Percentiles rank a stretch among this genome's conserved stretches.
These are phyloP conservation scores for Lichtheimia ramosa DNA, from an alignment of 371 early-diverging fungal genomes.

Conservation along the genomic window DNA sequence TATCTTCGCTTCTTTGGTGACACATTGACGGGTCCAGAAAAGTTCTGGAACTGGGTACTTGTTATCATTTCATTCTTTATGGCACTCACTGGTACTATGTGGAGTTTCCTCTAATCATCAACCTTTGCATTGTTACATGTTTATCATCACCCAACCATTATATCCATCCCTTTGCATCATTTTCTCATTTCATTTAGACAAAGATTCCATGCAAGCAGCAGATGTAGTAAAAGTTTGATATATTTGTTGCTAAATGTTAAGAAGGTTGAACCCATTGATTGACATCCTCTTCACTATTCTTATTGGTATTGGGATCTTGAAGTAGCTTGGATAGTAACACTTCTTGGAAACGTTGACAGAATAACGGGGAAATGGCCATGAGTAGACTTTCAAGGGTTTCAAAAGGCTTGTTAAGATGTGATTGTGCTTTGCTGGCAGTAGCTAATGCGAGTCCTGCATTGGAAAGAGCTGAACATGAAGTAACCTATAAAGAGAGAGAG, in stretches of 20 bases:
- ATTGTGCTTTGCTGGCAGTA: conserved; percentile 24
- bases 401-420: conserved; percentile 26
- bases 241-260: too few relatives aligned
- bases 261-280: conserved; percentile 24
- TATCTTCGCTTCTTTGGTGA: conserved; percentile 45
- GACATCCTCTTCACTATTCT: conserved; percentile 15
- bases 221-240: too few relatives aligned
- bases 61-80: conserved; percentile 22
- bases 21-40: conserved; percentile 17
- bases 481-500: conserved; percentile 13
- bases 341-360: conserved; percentile 36
- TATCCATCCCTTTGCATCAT: background rate
- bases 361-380: conserved; percentile 41
- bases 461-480: conserved; percentile 32
- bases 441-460: conserved; percentile 16
- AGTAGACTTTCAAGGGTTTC: conserved; percentile 43
- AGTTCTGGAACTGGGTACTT: conserved; percentile 18
- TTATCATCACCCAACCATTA: too few relatives aligned
- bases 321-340: conserved; percentile 27
- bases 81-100: conserved; percentile 33
- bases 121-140: too few relatives aligned
- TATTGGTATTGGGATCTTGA: background rate
- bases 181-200: too few relatives aligned
- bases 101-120: conserved; percentile 30
- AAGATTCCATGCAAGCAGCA: too few relatives aligned